Evolutionary conservation across 805 yeast species (phyloP).

Genomic region (Cyberlindnera nakhonratchasimensis): DNA sequence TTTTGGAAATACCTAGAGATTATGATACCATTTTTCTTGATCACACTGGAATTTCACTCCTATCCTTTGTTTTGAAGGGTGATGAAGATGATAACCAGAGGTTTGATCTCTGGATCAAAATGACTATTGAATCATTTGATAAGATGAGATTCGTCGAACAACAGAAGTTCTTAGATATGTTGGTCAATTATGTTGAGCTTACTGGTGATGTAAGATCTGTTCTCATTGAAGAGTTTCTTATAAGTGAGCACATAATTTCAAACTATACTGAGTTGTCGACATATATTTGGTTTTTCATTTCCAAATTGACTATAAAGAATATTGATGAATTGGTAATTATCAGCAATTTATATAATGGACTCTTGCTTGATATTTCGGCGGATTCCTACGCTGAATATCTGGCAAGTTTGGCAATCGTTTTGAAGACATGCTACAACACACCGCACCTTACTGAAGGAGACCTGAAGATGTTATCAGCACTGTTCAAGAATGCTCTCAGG

Average conservation of each 20-base stretch:
- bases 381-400: slow-evolving; percentile 15
- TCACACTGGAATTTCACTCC: slow-evolving; percentile 6
- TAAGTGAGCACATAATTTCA: slow-evolving; percentile 4
- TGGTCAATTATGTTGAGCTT: slow-evolving; percentile 8
- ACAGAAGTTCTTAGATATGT: slow-evolving; percentile 6
- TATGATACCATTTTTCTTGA: slow-evolving; percentile 14
- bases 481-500: slow-evolving; percentile 6
- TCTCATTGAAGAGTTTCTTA: slow-evolving; percentile 8
- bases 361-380: background rate
- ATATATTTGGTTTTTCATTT: slow-evolving; percentile 13
- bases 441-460: background rate
- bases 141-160: slow-evolving; percentile 1
- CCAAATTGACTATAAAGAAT: slow-evolving; percentile 1
- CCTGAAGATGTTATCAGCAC: background rate
- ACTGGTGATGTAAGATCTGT: slow-evolving; percentile 12
- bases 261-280: slow-evolving; percentile 2
- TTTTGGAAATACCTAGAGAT: slow-evolving; percentile 5
- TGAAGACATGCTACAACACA: slow-evolving; percentile 5
- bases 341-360: slow-evolving; percentile 3
- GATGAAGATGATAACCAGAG: background rate
- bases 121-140: slow-evolving; percentile 10
- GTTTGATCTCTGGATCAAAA: slow-evolving; percentile 14
- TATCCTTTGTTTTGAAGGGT: slow-evolving; percentile 8
- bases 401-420: slow-evolving; percentile 1
- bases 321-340: slow-evolving; percentile 6